Base-by-base conservation (phyloP, 2,329 filamentous ascomycete genomes). In the Penicillium concentricum region DNA sequence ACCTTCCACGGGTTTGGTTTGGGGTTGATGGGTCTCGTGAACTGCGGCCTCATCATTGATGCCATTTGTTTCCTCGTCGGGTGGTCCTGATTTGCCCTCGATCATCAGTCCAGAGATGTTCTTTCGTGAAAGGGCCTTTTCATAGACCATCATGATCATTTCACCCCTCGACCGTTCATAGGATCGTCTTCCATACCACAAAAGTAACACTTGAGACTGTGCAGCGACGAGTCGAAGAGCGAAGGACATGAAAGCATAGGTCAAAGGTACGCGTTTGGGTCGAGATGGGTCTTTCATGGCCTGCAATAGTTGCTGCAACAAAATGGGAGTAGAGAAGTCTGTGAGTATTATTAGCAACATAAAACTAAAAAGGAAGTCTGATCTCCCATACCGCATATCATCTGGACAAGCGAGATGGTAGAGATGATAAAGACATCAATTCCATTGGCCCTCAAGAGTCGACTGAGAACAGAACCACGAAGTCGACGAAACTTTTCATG, bases 151-250 rank as follows among this genome's bases (percentile, higher is more conserved):
- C 16, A 89, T 92, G 57, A 93, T 88, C 82, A 93, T 85, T 74
- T 96, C 91, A 5, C 92, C 92, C 46, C 92, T 81, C 5, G 88
- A 91, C 56, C 92, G 80, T 72, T 96, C 92, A 65, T 96, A 96
- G 28, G 85, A 85, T 58, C 92, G 86, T 61, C 92, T 84, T n/a
- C 87, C 86, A 68, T 89, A 95, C 92, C 92, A 96, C 0, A 91
- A 77, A 24, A 79, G 84, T 65, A 92, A 84, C 0, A 92, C 85
- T 5, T 81, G 81, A 0, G 84, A 83, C 64, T 93, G 90, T 1
- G 84, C 80, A 9, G 82, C 81, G 7, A 87, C 67, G 2, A 91
- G 74, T 34, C 88, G 82, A 4, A 86, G 74, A 2, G 82, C 66
- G 2, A 92, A 75, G 4, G 84, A 84, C 2, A 90, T 68, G 0